phyloP scores from a whole-genome alignment of 176 grass and related monocot genomes.

The Bolboschoenus planiculmis region DNA sequence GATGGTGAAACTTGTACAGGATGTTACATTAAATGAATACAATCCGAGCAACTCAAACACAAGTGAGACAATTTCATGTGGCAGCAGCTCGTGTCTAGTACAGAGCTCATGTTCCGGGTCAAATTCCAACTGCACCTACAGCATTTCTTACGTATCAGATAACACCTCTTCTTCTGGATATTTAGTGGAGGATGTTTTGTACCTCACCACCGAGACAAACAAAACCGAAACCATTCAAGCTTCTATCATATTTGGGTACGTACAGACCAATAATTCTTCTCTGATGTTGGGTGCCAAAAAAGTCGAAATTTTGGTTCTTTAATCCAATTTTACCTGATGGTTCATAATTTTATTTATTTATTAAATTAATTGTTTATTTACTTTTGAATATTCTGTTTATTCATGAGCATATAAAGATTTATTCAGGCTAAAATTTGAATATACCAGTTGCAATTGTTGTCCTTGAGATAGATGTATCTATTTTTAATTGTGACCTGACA shows the following conservation, averaged over 20 bases:
- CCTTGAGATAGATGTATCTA: neutral
- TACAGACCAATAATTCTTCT: neutral
- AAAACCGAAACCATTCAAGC: slow-evolving; percentile 38
- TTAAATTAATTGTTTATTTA: neutral
- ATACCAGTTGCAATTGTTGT: neutral
- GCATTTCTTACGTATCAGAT: slow-evolving; percentile 43
- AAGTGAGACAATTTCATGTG: slow-evolving; percentile 60
- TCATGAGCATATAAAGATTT: neutral
- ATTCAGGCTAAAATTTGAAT: neutral
- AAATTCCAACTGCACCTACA: slow-evolving; percentile 62
- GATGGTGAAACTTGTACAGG: slow-evolving; percentile 30
- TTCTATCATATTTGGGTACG: slow-evolving; percentile 81
- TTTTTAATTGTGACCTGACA: neutral
- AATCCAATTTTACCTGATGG: neutral
- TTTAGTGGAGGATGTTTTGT: slow-evolving; percentile 71
- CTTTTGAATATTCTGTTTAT: neutral
- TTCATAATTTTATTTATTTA: neutral
- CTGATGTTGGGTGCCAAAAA: neutral
- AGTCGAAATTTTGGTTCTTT: neutral
- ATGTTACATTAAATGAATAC: slow-evolving; percentile 41
- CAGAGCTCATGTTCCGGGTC: slow-evolving; percentile 33
- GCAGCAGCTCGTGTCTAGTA: slow-evolving; percentile 40
- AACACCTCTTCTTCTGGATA: slow-evolving; percentile 79
- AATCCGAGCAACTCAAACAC: slow-evolving; percentile 55
- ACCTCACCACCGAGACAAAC: slow-evolving; percentile 43